These are phyloP conservation scores for Aegle marmelos DNA, from an alignment of 345 rosid genomes.

Conservation along the genomic window DNA sequence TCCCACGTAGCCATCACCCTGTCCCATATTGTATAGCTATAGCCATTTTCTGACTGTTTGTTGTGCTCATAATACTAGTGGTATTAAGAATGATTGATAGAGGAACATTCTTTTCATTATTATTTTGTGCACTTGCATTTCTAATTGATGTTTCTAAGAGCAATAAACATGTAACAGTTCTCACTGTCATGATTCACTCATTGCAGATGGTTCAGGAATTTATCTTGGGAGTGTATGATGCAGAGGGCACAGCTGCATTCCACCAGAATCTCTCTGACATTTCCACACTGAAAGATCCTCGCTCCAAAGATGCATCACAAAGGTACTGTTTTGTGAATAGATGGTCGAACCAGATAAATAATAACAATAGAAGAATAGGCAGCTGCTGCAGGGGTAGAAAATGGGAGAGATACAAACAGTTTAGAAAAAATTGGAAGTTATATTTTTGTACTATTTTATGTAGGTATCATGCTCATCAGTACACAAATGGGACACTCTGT, in stretches of 20 bases:
- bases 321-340: constrained; percentile 36
- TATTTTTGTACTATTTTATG: neutral
- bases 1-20: neutral
- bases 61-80: neutral
- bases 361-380: neutral
- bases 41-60: neutral
- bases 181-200: constrained; percentile 6
- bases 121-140: neutral
- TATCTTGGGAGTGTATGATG: constrained; percentile 71
- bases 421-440: neutral
- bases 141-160: neutral
- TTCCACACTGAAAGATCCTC: constrained; percentile 76
- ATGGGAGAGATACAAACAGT: neutral
- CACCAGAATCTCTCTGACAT: constrained; percentile 70
- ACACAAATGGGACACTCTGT: constrained; percentile 80
- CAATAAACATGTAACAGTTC: neutral
- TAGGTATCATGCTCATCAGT: constrained; percentile 91
- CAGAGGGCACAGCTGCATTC: constrained; percentile 72
- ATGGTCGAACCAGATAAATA: neutral
- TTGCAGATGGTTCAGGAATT: constrained; percentile 80
- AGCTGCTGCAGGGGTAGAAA: neutral
- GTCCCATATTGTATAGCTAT: neutral
- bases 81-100: neutral
- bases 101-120: neutral
- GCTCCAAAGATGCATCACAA: constrained; percentile 77